These are phyloP conservation scores for Lentinula sp. DNA, from an alignment of 768 basidiomycete species.

Conservation along the genomic window DNA sequence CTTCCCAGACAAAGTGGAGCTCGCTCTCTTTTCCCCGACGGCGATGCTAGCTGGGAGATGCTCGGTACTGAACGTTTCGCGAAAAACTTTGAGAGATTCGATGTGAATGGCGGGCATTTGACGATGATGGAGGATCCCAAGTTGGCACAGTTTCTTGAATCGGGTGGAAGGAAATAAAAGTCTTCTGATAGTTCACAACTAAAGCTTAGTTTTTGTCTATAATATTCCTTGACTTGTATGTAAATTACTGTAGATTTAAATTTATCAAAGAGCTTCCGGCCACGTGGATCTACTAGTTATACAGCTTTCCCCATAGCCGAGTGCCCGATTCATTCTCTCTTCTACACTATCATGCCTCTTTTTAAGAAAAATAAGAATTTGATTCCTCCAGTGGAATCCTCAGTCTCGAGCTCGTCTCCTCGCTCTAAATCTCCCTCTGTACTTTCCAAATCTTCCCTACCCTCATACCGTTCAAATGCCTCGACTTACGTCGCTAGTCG, in stretches of 20 bases:
- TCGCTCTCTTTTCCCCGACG: not conserved
- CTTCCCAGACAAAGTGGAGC: conserved; percentile 2
- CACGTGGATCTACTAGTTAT: not conserved
- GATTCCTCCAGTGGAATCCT: conserved; percentile 61
- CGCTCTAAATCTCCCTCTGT: conserved; percentile 21
- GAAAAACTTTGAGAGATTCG: conserved; percentile 1
- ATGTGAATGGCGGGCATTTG: conserved; percentile 2
- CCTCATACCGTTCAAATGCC: conserved; percentile 44
- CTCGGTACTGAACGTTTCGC: not conserved
- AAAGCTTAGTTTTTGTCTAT: too few species aligned
- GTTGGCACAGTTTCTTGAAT: not conserved
- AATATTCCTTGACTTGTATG: too few species aligned
- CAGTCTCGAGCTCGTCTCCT: conserved; percentile 19
- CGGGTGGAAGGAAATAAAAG: not conserved
- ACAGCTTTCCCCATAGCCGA: not conserved
- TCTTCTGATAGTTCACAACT: not conserved
- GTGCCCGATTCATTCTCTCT: not conserved
- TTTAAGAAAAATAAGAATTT: conserved; percentile 59
- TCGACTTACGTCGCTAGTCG: conserved; percentile 65
- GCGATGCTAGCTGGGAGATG: not conserved
- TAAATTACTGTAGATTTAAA: too few species aligned
- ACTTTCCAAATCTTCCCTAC: conserved; percentile 30
- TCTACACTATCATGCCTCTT: conserved; percentile 44
- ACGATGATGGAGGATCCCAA: conserved; percentile 4
- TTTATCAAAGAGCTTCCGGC: not conserved